Base-by-base conservation (phyloP, 352 stramenopile species). In the Globisporangium parvum region DNA sequence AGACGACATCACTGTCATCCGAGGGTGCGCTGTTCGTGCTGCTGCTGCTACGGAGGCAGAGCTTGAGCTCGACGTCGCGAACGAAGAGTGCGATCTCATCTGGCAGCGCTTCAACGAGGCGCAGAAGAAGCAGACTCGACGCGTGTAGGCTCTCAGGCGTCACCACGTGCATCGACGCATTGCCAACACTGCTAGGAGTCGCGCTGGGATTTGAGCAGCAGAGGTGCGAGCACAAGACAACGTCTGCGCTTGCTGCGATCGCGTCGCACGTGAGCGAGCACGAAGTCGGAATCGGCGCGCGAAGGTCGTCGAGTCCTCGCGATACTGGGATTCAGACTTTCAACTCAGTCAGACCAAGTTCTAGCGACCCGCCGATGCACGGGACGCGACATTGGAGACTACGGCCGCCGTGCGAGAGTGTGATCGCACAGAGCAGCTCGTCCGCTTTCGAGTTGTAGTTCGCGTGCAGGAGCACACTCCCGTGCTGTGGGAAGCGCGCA, bases 311-410 rank as follows among this genome's bases (percentile, higher is more conserved):
- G 20, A 10, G 21, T 21, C 52, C 24, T 26, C 51, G 26, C 11
- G 65, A 69, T 10, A 69, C n/a, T 50, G 61, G 65, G 21, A 66
- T 51, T 12, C 28, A 42, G 17, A 82, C n/a, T 37, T 44, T 59
- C 20, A 80, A 35, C 49, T 78, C 61, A 28, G 59, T 67, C 6
- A 8, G 11, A 39, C 64, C 69, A 48, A 80, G 44, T 45, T 51
- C 3, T 2, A 66, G 9, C 24, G 24, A 37, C 3, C 39, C 45
- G 23, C 50, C 63, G n/a, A 59, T 46, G 28, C 35, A 53, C 40
- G 63, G 35, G 15, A 44, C 28, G n/a, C 26, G n/a, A 9, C 48
- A 46, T 2, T 45, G 21, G 12, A 44, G 6, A 35, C 47, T 28
- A 17, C 46, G 24, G 48, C 28, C 33, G 52, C 65, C 24, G 49